Evolutionary conservation across 208 protist species (phyloP).

Genomic region (Leishmania guyanensis): DNA sequence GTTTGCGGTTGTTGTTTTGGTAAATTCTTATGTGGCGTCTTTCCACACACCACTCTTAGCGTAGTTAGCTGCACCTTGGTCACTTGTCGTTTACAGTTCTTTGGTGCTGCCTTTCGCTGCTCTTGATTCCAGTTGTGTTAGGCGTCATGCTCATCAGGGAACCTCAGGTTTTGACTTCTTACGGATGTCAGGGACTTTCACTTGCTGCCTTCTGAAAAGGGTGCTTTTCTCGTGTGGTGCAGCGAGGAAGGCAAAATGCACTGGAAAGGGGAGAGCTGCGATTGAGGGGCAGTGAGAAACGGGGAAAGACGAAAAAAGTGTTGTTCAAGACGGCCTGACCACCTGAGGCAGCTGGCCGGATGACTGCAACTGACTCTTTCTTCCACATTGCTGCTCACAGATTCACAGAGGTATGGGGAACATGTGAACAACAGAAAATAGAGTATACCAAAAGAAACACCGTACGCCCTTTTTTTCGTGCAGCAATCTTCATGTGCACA

Average conservation of each 20-base stretch:
- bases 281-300: background rate
- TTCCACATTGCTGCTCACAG: background rate
- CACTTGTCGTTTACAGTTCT: too few species aligned
- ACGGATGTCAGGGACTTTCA: too few species aligned
- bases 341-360: background rate
- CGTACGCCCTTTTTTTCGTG: background rate
- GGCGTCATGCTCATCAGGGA: too few species aligned
- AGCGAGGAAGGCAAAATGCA: background rate
- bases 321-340: background rate
- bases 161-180: too few species aligned
- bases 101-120: too few species aligned
- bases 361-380: background rate
- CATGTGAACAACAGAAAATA: background rate
- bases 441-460: background rate
- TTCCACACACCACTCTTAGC: too few species aligned
- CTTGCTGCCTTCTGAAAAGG: too few species aligned
- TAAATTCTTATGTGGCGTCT: too few species aligned
- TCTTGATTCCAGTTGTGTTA: too few species aligned
- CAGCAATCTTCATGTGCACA: background rate
- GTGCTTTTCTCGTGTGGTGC: too few species aligned
- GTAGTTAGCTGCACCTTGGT: too few species aligned
- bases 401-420: background rate
- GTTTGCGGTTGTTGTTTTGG: too few species aligned
- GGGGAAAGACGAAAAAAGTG: background rate
- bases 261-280: background rate